These are phyloP conservation scores for Cladophialophora psammophila DNA, from an alignment of 2,329 filamentous ascomycete species.

Conservation along the genomic window DNA sequence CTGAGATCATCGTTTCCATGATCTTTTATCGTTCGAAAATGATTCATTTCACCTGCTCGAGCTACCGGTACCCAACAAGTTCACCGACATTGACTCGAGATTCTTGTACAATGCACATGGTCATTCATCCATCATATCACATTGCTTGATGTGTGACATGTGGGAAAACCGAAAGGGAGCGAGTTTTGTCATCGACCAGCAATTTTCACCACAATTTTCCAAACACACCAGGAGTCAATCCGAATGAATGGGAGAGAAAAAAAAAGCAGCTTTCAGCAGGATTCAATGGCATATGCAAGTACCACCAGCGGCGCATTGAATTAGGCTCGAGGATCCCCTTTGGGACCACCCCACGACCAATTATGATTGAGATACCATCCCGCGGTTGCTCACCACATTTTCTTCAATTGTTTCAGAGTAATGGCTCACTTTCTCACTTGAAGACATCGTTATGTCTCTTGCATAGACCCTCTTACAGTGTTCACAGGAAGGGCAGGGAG, in stretches of 20 bases:
- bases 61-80: background rate
- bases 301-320: conserved; percentile 11
- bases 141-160: conserved; percentile 9
- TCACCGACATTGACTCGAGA: conserved; percentile 5
- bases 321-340: background rate
- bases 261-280: background rate
- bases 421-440: conserved; percentile 20
- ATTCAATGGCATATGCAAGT: background rate
- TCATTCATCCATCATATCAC: background rate
- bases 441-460: conserved; percentile 32
- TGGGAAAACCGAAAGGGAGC: conserved; percentile 6
- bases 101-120: conserved; percentile 16
- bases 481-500: conserved; percentile 15
- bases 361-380: conserved; percentile 35
- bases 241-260: background rate
- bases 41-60: conserved; percentile 1
- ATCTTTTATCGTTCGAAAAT: conserved; percentile 9
- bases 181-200: conserved; percentile 7
- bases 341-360: conserved; percentile 22
- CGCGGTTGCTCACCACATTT: conserved; percentile 26
- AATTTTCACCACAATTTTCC: conserved; percentile 1
- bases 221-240: background rate
- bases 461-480: conserved; percentile 29
- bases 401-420: conserved; percentile 19
- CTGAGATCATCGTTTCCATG: conserved; percentile 15